Evolutionary conservation across 176 grass and related monocot genomes (phyloP).

Genomic region (Rhynchospora breviuscula): DNA sequence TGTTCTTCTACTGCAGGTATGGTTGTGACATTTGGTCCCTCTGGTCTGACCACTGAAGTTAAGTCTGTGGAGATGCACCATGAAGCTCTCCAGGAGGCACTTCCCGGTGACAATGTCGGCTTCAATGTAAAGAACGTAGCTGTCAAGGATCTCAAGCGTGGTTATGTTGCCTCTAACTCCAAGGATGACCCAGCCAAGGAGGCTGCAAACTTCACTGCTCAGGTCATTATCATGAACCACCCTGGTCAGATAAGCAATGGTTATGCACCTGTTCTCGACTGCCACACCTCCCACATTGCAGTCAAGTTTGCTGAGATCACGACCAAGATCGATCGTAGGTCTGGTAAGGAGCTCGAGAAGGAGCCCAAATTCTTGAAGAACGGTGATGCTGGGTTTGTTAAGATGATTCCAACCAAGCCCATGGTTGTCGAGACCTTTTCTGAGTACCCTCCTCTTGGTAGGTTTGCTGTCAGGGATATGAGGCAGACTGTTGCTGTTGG

Average conservation of each 20-base stretch:
- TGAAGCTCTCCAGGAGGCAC: constrained; percentile 12
- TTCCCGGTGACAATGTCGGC: constrained; percentile 24
- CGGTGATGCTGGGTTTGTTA: constrained; percentile 25
- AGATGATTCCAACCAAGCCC: constrained; percentile 34
- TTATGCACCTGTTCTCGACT: constrained; percentile 8
- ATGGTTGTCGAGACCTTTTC: constrained; percentile 34
- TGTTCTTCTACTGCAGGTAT: neutral
- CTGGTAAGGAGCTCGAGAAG: constrained; percentile 26
- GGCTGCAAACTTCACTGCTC: constrained; percentile 24
- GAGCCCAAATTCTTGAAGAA: constrained; percentile 27
- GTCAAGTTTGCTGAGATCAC: constrained; percentile 29
- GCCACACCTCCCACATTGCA: constrained; percentile 22
- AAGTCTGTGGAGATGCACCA: constrained; percentile 36
- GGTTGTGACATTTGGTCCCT: constrained; percentile 25
- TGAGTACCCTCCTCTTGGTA: constrained; percentile 15
- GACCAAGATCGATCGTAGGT: constrained; percentile 26
- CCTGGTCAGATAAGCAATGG: constrained; percentile 20
- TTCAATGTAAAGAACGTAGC: constrained; percentile 31
- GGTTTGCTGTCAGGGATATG: constrained; percentile 31
- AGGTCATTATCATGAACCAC: constrained; percentile 35
- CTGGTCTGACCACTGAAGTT: constrained; percentile 27
- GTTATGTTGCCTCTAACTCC: constrained; percentile 27
- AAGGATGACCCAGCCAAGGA: constrained; percentile 25
- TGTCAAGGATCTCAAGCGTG: constrained; percentile 32
- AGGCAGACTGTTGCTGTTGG: constrained; percentile 23